Evolutionary conservation across 306 rosid species (phyloP).

Genomic region (Casuarina equisetifolia): DNA sequence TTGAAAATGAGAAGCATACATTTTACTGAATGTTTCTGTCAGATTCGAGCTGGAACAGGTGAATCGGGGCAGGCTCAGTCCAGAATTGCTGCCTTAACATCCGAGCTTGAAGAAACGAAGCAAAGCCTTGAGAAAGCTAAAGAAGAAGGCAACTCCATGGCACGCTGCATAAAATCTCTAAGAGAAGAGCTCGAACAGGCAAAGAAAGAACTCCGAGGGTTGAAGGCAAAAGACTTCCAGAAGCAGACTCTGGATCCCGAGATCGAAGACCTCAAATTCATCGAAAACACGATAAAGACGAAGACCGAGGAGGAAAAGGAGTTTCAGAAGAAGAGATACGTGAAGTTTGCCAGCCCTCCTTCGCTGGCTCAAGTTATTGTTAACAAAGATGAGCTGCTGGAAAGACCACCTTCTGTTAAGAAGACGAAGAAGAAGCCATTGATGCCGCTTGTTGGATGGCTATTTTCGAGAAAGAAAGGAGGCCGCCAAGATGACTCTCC

Average conservation of each 20-base stretch:
- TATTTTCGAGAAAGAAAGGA: constrained; percentile 58
- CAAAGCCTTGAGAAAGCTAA: constrained; percentile 57
- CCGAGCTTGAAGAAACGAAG: constrained; percentile 66
- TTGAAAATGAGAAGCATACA: neutral
- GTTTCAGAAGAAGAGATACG: constrained; percentile 53
- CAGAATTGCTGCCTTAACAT: constrained; percentile 40
- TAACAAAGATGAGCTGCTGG: constrained; percentile 31
- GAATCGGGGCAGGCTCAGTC: constrained; percentile 40
- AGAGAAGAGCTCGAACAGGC: constrained; percentile 66
- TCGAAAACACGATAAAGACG: constrained; percentile 39
- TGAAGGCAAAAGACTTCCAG: constrained; percentile 50
- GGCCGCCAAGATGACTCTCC: constrained; percentile 37
- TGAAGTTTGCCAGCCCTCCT: constrained; percentile 84
- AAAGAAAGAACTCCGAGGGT: constrained; percentile 55
- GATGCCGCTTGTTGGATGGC: constrained; percentile 65
- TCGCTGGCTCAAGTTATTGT: constrained; percentile 49
- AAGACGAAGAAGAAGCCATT: constrained; percentile 56
- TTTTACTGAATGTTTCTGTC: neutral
- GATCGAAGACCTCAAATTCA: constrained; percentile 61
- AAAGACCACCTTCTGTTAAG: constrained; percentile 43
- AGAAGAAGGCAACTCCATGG: constrained; percentile 59
- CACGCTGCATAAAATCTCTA: constrained; percentile 47
- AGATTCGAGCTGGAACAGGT: constrained; percentile 49
- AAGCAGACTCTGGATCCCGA: constrained; percentile 47
- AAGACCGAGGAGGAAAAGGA: constrained; percentile 34